Evolutionary conservation across 495 filamentous ascomycete species (phyloP).

Genomic region (Lasiosphaeris hirsuta): DNA sequence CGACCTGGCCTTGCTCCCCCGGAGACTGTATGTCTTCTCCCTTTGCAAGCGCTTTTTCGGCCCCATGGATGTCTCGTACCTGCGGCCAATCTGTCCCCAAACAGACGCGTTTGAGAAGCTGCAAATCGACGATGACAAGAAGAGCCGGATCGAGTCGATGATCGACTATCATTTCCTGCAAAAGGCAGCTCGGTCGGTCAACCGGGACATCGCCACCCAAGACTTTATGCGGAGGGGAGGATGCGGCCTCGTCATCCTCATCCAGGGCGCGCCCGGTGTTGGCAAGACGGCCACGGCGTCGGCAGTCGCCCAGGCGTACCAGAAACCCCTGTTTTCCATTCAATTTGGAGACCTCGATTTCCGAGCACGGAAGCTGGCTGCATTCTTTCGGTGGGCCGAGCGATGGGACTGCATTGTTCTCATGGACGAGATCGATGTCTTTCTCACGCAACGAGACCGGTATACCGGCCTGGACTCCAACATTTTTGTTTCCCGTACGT

Average conservation of each 20-base stretch:
- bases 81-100: no score
- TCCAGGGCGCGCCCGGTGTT: constrained; percentile 1
- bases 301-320: neutral
- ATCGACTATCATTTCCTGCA: neutral
- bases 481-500: no score
- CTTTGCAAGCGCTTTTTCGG: neutral
- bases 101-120: neutral
- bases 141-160: neutral
- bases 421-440: no score
- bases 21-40: neutral
- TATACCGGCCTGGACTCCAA: no score
- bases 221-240: no score
- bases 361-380: no score
- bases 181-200: neutral
- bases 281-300: constrained; percentile 2
- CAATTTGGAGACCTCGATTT: neutral
- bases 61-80: constrained; percentile 1
- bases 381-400: no score
- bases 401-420: no score
- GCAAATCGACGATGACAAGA: neutral
- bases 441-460: no score
- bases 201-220: no score
- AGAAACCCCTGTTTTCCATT: neutral
- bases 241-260: neutral
- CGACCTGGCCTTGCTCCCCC: neutral